Base-by-base conservation (phyloP, 1,284 basidiomycete species). In the Moesziomyces sp. region DNA sequence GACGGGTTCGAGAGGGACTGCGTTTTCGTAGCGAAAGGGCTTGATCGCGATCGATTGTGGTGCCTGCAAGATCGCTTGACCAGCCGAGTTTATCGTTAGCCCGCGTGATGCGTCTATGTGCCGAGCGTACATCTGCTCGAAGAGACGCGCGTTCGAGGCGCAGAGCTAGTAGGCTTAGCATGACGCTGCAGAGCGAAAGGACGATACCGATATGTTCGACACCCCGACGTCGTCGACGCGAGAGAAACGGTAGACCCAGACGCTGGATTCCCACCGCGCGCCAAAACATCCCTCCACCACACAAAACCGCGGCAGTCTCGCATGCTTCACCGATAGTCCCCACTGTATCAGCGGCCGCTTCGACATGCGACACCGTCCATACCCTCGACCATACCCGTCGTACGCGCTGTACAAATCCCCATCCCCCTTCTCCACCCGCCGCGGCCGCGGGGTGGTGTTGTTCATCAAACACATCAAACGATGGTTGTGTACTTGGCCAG, bases 231-330 rank as follows among this genome's bases (percentile, higher is more conserved):
- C 76, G 69, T 13, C 76, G 65, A 8, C 65, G 61, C 2, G 62
- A 67, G 4, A 75, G 58, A 24, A 71, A 57, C 5, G 55, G 63
- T 5, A 74, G 49, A 13, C 58, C 53, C 7, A 66, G 58, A 9
- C 57, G 46, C n/a, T 63, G 63, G 18, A 75, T 45, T 8, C 78
- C 78, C 3, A 79, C 65, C 0, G 71, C 73, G 6, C 65, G 61
- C 78, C 78, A 79, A 26, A 79, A 77, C 47, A 79, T 68, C 6
- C 78, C 76, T 0, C 67, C 62, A 9, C 78, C 78, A 1, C 64
- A 60, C 1, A 77, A 40, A 10, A 77, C 74, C 8, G 78, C 76
- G 1, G 65, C 56, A 13, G 75, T 71, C 55, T 79, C 78, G 60
- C 67, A 79, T 9, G 66, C 71, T 46, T 79, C 78, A 38, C 72